Percentiles rank a stretch among this genome's conserved stretches.
Conservation (phyloP, 2,329 filamentous ascomycete genomes). For the Paradendryphiella salina region DNA sequence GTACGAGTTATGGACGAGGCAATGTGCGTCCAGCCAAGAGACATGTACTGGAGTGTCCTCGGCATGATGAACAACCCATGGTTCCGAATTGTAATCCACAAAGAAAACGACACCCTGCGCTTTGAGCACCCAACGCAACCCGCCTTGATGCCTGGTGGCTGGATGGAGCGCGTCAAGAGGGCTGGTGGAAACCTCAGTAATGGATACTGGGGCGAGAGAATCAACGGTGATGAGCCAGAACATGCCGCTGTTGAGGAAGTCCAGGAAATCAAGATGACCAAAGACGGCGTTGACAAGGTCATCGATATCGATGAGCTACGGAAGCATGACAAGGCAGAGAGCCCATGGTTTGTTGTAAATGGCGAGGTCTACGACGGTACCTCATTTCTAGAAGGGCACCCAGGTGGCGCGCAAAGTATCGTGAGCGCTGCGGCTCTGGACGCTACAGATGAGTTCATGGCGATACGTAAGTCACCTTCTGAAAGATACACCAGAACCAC, state of each 20-base stretch:
- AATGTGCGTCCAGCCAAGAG: slow-evolving; percentile 81
- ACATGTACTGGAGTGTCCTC: slow-evolving; percentile 95
- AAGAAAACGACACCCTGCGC: slow-evolving; percentile 63
- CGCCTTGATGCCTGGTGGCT: slow-evolving; percentile 74
- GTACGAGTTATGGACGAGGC: slow-evolving; percentile 88
- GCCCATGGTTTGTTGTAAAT: slow-evolving; percentile 86
- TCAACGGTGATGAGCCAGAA: slow-evolving; percentile 55
- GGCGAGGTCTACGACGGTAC: slow-evolving; percentile 90
- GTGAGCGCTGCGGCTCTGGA: slow-evolving; percentile 80
- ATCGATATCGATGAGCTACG: slow-evolving; percentile 74
- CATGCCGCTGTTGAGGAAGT: slow-evolving; percentile 54
- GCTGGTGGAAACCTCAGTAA: slow-evolving; percentile 77
- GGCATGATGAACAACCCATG: slow-evolving; percentile 99
- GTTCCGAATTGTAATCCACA: slow-evolving; percentile 79
- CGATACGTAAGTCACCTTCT: slow-evolving; percentile 71
- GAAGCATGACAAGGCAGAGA: slow-evolving; percentile 64
- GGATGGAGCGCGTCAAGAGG: slow-evolving; percentile 92
- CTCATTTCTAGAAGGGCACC: slow-evolving; percentile 76
- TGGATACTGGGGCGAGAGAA: slow-evolving; percentile 79
- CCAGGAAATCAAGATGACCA: slow-evolving; percentile 77
- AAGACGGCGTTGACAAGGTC: slow-evolving; percentile 62
- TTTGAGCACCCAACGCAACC: slow-evolving; percentile 92
- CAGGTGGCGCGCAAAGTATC: slow-evolving; percentile 85
- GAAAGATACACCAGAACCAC: background rate
- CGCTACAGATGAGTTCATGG: slow-evolving; percentile 84